A percentile compares a stretch with the other conserved stretches of the same genome.
Evolutionary conservation across 257 asterid genomes (phyloP).

Genomic region (Mentha longifolia): DNA sequence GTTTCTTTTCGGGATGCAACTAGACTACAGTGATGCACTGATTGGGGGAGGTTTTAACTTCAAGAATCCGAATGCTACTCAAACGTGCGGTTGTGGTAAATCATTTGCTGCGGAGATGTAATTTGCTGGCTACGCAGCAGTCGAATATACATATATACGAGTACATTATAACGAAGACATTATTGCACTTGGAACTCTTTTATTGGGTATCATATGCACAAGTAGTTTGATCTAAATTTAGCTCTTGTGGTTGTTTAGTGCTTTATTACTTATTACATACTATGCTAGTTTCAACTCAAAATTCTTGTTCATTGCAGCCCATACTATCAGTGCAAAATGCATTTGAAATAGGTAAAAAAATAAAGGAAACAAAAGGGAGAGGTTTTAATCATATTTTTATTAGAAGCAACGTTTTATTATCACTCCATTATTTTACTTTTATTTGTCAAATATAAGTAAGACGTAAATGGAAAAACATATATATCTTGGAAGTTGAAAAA

Average conservation of each 20-base stretch:
- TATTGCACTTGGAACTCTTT: conserved; percentile 1
- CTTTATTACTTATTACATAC: background rate
- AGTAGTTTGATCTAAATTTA: conserved; percentile 14
- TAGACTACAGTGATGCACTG: conserved; percentile 92
- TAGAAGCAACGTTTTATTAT: too few relatives aligned
- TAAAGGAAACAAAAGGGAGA: too few relatives aligned
- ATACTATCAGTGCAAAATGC: background rate
- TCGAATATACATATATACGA: conserved; percentile 19
- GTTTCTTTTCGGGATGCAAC: conserved; percentile 83
- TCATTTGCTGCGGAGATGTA: conserved; percentile 85
- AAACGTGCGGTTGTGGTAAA: conserved; percentile 95
- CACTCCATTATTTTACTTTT: too few relatives aligned
- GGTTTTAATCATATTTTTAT: too few relatives aligned
- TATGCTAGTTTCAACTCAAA: background rate
- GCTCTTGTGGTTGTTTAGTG: background rate
- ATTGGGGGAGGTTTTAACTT: conserved; percentile 96
- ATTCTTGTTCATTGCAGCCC: background rate
- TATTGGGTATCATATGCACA: conserved; percentile 16
- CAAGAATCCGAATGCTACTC: conserved; percentile 92
- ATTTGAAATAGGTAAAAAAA: background rate
- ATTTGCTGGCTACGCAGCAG: conserved; percentile 23
- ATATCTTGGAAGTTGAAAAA: too few relatives aligned
- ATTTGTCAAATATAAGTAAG: too few relatives aligned
- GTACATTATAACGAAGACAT: background rate
- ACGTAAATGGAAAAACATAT: too few relatives aligned